Evolutionary conservation across 345 rosid genomes (phyloP), one percentile per base, ranked within the genome.

Genomic region (Viola odorata): DNA sequence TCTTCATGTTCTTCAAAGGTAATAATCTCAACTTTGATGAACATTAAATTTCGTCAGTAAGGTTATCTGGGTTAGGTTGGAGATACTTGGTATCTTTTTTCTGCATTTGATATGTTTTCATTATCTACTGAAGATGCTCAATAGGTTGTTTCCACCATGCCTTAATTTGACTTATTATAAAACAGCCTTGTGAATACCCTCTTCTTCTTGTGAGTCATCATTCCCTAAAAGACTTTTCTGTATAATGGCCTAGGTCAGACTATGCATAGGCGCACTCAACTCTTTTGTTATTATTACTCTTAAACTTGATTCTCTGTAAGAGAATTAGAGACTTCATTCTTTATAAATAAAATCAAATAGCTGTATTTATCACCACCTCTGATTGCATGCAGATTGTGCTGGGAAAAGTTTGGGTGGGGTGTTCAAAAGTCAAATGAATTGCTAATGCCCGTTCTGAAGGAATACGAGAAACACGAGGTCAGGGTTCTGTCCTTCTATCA

Each of bases 371-470:
- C 37, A 12, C 54, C 54, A 40, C 16, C 41, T 12, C 38, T 57
- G 50, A 37, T 57, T 59, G 50, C 61, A 17, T 73, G 60, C 84
- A 94, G 99, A 75, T 64, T 90, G 69, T 90, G 99, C 81, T 88
- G 91, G 91, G 99, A 94, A 59, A 90, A 85, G 71, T 86, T 94
- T 82, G 96, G 85, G 12, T 94, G 97, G 99, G 81, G 72, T 67
- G 45, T 85, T 58, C 84, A 82, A 68, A 94, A 94, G 74, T 81
- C 88, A 23, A 91, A 90, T 66, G 96, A 89, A 67, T 73, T 94
- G 68, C 80, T 90, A 17, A 52, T 83, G 64, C 99, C 95, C 45
- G 99, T 94, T 75, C 72, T 94, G 75, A 90, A 86, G 69, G 97
- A 94, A 78, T 94, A 84, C 42, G 81, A 86, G 63, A 94, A 90